phyloP scores from a whole-genome alignment of 805 yeast species.

The Ogataea pilisensis region DNA sequence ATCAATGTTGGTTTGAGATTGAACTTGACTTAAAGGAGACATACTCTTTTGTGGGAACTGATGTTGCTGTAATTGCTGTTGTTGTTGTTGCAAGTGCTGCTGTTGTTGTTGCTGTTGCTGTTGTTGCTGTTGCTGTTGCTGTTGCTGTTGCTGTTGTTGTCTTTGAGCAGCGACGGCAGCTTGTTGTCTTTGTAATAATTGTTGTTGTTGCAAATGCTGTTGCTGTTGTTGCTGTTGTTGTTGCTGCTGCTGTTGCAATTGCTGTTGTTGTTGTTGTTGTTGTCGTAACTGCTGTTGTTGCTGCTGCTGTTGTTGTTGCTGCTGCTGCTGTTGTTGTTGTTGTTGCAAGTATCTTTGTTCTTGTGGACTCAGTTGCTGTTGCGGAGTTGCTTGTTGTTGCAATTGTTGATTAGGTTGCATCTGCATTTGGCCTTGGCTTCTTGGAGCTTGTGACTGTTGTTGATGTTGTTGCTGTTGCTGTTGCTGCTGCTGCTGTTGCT shows the following conservation, averaged over 20 bases:
- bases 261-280: conserved; percentile 11
- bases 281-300: conserved; percentile 11
- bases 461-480: conserved; percentile 14
- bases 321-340: conserved; percentile 20
- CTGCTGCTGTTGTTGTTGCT: conserved; percentile 8
- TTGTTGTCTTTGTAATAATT: conserved; percentile 5
- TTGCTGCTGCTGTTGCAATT: conserved; percentile 6
- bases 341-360: conserved; percentile 25
- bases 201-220: conserved; percentile 5
- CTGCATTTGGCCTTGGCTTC: conserved; percentile 2
- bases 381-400: conserved; percentile 15
- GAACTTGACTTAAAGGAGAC: conserved; percentile 6
- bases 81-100: conserved; percentile 6
- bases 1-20: conserved; percentile 2
- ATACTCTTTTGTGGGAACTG: conserved; percentile 5
- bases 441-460: conserved; percentile 7
- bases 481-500: conserved; percentile 1
- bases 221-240: conserved; percentile 1
- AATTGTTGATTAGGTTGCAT: too few species aligned
- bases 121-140: conserved; percentile 11
- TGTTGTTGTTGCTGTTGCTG: conserved; percentile 3
- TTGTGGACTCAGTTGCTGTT: conserved; percentile 19
- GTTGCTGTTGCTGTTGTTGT: conserved; percentile 4
- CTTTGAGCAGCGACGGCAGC: neutral
- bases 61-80: conserved; percentile 4